Percentiles rank a stretch among this genome's conserved stretches.
phyloP scores from a whole-genome alignment of 2,329 filamentous ascomycete genomes.

The Aureobasidium sp. region DNA sequence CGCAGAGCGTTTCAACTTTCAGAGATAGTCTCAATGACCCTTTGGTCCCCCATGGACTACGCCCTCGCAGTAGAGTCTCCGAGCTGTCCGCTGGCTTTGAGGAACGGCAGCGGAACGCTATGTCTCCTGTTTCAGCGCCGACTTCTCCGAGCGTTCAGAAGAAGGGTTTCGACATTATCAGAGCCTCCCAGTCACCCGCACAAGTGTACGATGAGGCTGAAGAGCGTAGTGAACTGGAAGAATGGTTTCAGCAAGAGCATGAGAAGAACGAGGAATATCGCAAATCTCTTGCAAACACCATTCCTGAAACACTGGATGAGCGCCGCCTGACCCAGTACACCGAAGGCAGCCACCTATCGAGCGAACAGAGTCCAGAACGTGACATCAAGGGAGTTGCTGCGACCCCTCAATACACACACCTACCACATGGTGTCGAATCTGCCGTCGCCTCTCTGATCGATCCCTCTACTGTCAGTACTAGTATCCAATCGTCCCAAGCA shows the following conservation, averaged over 20 bases:
- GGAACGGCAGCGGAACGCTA: conserved; percentile 1
- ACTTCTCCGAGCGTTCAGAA: not conserved
- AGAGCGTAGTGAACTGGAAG: conserved; percentile 34
- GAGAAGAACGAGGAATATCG: conserved; percentile 54
- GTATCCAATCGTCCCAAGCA: conserved; percentile 10
- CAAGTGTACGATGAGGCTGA: conserved; percentile 24
- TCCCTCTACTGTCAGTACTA: conserved; percentile 62
- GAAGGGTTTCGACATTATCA: conserved; percentile 21
- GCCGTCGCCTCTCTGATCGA: conserved; percentile 85
- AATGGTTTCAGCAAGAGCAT: conserved; percentile 48
- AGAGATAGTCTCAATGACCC: conserved; percentile 45
- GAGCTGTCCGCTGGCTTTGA: conserved; percentile 15
- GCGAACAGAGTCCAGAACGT: conserved; percentile 49
- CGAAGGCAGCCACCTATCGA: conserved; percentile 48
- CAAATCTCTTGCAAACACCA: conserved; percentile 34
- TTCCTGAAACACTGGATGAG: conserved; percentile 35
- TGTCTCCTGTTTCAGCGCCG: not conserved
- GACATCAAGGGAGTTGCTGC: conserved; percentile 64
- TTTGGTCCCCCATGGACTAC: conserved; percentile 27
- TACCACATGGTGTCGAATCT: conserved; percentile 70
- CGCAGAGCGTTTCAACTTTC: conserved; percentile 87
- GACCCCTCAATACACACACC: conserved; percentile 71
- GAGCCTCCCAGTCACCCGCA: not conserved
- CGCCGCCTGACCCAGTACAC: conserved; percentile 44
- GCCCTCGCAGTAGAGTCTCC: conserved; percentile 25